Percentiles rank a stretch among this genome's conserved stretches.
phyloP scores from a whole-genome alignment of 805 yeast genomes.

The Candida sphagnicola region DNA sequence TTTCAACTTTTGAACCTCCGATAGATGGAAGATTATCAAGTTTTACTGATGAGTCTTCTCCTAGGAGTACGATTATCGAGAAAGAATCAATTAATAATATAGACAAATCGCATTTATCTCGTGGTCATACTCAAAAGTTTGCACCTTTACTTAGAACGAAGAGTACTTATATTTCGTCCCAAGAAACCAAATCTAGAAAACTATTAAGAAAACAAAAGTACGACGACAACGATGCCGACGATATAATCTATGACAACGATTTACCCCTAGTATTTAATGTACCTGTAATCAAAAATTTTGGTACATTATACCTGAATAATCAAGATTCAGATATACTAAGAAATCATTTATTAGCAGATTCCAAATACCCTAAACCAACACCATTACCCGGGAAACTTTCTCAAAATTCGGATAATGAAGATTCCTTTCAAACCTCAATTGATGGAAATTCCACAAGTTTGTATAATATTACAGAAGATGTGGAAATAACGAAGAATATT shows the following conservation, averaged over 20 bases:
- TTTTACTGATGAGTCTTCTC: constrained; percentile 4
- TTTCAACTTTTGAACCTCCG: constrained; percentile 7
- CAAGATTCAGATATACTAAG: constrained; percentile 12
- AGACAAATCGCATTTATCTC: not conserved
- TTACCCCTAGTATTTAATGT: constrained; percentile 38
- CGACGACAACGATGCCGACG: constrained; percentile 40
- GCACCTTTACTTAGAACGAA: constrained; percentile 25
- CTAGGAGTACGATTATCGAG: constrained; percentile 2
- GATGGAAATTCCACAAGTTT: constrained; percentile 11
- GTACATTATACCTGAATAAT: constrained; percentile 24
- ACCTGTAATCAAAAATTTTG: constrained; percentile 36
- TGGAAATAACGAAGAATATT: constrained; percentile 32
- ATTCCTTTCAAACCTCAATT: constrained; percentile 6
- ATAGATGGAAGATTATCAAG: constrained; percentile 4
- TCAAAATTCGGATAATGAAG: not conserved
- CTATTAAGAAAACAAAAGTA: constrained; percentile 34
- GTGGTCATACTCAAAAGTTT: not conserved
- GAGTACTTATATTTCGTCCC: constrained; percentile 28
- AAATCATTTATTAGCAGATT: constrained; percentile 20
- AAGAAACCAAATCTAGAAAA: constrained; percentile 37
- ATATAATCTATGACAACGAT: constrained; percentile 34
- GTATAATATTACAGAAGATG: constrained; percentile 19
- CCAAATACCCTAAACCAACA: constrained; percentile 5
- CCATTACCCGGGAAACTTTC: constrained; percentile 2
- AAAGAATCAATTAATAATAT: constrained; percentile 8